Evolutionary conservation across 2,329 filamentous ascomycete genomes (phyloP).

Genomic region (Leptosphaerulina australis): DNA sequence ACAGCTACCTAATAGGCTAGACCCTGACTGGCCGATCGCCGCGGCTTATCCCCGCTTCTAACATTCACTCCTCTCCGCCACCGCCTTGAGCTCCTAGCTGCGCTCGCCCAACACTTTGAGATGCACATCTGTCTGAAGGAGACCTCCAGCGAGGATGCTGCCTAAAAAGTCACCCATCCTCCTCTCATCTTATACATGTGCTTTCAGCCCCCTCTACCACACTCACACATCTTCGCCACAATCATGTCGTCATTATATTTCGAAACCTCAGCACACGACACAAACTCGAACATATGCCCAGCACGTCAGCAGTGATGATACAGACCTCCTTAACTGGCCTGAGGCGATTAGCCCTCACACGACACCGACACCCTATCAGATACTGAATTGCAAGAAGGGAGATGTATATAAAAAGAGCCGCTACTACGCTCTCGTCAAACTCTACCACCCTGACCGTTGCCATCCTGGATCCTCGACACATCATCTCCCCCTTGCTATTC

Average conservation of each 20-base stretch:
- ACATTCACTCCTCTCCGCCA: constrained; percentile 13
- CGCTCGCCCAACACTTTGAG: constrained; percentile 18
- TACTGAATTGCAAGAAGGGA: constrained; percentile 68
- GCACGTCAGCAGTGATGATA: constrained; percentile 26
- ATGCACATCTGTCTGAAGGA: constrained; percentile 30
- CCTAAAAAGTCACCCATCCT: constrained; percentile 35
- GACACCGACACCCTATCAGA: constrained; percentile 84
- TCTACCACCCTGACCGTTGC: constrained; percentile 86
- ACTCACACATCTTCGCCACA: constrained; percentile 30
- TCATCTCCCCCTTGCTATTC: constrained; percentile 62
- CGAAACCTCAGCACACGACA: constrained; percentile 31
- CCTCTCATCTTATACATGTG: constrained; percentile 27
- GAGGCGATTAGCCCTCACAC: constrained; percentile 45
- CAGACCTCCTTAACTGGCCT: constrained; percentile 42
- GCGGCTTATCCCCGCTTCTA: constrained; percentile 4
- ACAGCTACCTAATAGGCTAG: not conserved
- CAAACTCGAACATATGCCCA: constrained; percentile 39
- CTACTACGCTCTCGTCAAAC: constrained; percentile 91
- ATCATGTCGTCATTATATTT: constrained; percentile 51
- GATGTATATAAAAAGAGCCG: constrained; percentile 79
- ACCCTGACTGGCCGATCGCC: constrained; percentile 6
- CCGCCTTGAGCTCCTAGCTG: constrained; percentile 11
- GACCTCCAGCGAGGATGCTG: constrained; percentile 45
- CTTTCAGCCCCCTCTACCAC: constrained; percentile 25
- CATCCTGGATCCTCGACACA: constrained; percentile 46